Conservation (phyloP, 441 rosid species). For the Gossypium davidsonii region DNA sequence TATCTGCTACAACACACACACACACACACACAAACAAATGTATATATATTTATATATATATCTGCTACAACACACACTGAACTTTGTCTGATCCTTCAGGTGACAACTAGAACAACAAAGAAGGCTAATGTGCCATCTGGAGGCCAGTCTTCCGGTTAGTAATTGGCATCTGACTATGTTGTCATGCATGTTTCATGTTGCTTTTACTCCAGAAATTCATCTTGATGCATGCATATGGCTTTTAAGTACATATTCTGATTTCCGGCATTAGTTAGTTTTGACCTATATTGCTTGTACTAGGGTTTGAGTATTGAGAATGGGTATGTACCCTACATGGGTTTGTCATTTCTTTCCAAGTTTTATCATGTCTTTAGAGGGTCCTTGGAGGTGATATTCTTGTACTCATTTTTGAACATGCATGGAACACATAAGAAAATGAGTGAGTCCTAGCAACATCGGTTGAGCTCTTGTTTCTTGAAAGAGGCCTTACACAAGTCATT, state of each 20-base stretch:
- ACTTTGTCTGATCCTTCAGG: constrained; percentile 32
- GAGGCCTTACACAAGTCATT: not conserved
- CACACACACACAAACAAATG: not conserved
- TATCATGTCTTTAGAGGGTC: too few species aligned
- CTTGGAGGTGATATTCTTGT: too few species aligned
- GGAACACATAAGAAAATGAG: too few species aligned
- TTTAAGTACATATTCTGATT: not conserved
- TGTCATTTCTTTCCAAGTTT: too few species aligned
- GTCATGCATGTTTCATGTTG: not conserved
- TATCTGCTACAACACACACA: not conserved
- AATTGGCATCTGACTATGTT: not conserved
- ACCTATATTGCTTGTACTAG: too few species aligned
- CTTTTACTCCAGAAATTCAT: constrained; percentile 3
- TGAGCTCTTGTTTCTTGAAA: not conserved
- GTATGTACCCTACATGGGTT: too few species aligned
- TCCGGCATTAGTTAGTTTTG: not conserved
- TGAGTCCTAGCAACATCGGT: too few species aligned
- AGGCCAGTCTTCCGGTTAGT: constrained; percentile 65
- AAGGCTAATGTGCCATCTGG: constrained; percentile 33
- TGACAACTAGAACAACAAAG: constrained; percentile 35
- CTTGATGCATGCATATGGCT: not conserved
- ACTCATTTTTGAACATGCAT: too few species aligned
- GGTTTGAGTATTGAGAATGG: too few species aligned
- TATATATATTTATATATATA: not conserved
- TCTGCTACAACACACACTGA: not conserved